These are phyloP conservation scores for Antonospora locustae DNA, from an alignment of 371 early-diverging fungal species.

Conservation along the genomic window DNA sequence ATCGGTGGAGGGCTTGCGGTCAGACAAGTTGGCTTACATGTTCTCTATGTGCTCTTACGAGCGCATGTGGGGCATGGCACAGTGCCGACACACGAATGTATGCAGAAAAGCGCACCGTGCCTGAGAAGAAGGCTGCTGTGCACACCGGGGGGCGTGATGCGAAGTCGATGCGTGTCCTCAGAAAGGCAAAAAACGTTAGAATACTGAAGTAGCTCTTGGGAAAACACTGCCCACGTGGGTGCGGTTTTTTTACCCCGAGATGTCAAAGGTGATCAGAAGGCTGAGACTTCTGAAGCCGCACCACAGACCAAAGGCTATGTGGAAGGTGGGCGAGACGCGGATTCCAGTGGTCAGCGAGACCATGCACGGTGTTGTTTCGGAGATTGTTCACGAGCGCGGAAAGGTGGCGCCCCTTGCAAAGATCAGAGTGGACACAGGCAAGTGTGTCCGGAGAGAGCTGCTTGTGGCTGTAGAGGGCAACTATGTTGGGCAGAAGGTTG, in stretches of 20 bases:
- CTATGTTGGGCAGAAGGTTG: slow-evolving; percentile 93
- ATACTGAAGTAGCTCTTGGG: background rate
- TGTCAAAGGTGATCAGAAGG: background rate
- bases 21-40: no score
- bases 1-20: no score
- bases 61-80: slow-evolving; percentile 16
- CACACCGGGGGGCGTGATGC: background rate
- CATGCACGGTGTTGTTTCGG: slow-evolving; percentile 61
- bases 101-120: background rate
- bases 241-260: background rate
- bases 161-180: background rate
- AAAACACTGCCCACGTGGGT: background rate
- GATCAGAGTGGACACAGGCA: slow-evolving; percentile 29
- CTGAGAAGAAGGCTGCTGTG: background rate
- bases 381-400: slow-evolving; percentile 97
- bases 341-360: slow-evolving; percentile 25
- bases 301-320: slow-evolving; percentile 11
- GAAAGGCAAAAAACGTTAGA: background rate
- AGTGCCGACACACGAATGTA: slow-evolving; percentile 3
- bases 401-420: slow-evolving; percentile 84
- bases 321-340: slow-evolving; percentile 25
- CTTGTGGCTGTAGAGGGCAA: slow-evolving; percentile 87
- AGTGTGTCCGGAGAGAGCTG: background rate
- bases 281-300: background rate
- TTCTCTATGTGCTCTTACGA: slow-evolving; percentile 16